Evolutionary conservation across 78 protist genomes (phyloP).

Genomic region (Guillardia theta): DNA sequence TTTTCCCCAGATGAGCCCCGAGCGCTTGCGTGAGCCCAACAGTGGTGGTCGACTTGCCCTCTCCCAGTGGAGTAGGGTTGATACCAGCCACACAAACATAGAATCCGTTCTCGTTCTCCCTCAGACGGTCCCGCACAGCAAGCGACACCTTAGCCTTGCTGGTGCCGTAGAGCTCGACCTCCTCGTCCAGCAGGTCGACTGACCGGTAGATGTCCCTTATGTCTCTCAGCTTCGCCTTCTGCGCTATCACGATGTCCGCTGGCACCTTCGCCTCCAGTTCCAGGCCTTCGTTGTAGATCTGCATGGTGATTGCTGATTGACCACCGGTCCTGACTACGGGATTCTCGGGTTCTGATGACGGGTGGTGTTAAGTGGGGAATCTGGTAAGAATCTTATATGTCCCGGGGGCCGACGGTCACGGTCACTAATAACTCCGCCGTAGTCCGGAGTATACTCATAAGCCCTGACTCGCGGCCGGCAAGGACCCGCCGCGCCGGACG

Average conservation of each 20-base stretch:
- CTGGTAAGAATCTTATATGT: no score
- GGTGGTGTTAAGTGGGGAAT: no score
- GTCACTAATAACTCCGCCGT: no score
- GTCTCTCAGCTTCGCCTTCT: constrained; percentile 58
- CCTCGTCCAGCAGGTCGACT: constrained; percentile 57
- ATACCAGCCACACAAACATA: constrained; percentile 93
- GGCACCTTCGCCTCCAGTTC: constrained; percentile 50
- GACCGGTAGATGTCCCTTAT: constrained; percentile 52
- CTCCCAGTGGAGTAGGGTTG: constrained; percentile 97
- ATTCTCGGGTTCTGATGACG: not conserved
- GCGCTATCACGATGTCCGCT: constrained; percentile 87
- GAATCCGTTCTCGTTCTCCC: constrained; percentile 61
- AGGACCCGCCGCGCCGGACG: no score
- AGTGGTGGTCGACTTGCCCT: constrained; percentile 73
- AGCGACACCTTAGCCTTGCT: constrained; percentile 80
- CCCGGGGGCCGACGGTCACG: no score
- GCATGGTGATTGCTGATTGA: not conserved
- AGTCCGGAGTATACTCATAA: no score
- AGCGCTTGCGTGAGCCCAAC: constrained; percentile 95
- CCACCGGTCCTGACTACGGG: no score
- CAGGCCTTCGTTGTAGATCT: not conserved
- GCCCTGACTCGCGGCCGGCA: no score
- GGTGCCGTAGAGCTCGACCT: constrained; percentile 67
- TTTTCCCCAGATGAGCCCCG: constrained; percentile 86
- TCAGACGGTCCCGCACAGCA: constrained; percentile 63